Percentiles rank a stretch among this genome's conserved stretches.
These are phyloP conservation scores for Bromus sterilis DNA, from an alignment of 176 grass and related monocot species.

Conservation along the genomic window DNA sequence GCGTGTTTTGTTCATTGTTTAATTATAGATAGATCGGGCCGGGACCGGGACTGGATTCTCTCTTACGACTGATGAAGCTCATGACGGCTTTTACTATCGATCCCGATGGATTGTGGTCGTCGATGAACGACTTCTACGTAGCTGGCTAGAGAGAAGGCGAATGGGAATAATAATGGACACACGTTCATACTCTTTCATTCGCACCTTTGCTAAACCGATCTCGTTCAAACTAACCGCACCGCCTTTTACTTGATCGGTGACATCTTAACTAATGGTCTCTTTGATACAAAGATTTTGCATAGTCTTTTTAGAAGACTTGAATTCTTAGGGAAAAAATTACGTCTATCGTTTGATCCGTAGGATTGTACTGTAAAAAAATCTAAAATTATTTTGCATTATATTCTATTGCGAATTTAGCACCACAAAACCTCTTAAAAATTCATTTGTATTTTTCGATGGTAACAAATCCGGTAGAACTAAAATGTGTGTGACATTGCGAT, in stretches of 20 bases:
- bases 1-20: neutral
- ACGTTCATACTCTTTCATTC: neutral
- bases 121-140: neutral
- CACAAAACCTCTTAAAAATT: no score
- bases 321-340: no score
- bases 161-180: neutral
- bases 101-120: neutral
- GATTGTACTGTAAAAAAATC: no score
- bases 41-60: neutral
- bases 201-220: neutral
- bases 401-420: no score
- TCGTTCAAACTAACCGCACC: neutral
- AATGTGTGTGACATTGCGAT: no score
- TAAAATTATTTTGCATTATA: no score
- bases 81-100: neutral
- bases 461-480: no score
- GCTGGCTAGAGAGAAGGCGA: neutral
- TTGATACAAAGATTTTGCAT: no score
- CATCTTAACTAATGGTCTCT: no score
- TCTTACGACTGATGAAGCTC: neutral
- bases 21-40: neutral
- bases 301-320: no score
- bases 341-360: no score
- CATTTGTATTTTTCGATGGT: no score
- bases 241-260: neutral